Evolutionary conservation across 2,329 filamentous ascomycete genomes (phyloP).

Genomic region (Didymosphaeria variabile): DNA sequence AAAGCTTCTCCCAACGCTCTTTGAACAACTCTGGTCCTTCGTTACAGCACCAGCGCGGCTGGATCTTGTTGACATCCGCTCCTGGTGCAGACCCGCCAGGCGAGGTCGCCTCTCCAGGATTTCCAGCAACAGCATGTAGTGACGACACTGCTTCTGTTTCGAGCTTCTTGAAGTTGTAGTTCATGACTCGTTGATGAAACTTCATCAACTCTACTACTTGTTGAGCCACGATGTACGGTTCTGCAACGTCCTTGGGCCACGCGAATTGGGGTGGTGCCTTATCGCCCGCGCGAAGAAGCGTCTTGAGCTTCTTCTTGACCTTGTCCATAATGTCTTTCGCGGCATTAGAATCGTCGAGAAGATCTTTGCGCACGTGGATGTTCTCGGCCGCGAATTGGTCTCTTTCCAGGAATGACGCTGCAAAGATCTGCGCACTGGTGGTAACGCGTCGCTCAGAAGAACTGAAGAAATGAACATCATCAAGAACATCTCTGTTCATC

Average conservation of each 20-base stretch:
- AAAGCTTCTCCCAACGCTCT: slow-evolving; percentile 98
- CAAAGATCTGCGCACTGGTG: slow-evolving; percentile 96
- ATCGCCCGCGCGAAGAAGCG: slow-evolving; percentile 88
- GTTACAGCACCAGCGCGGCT: slow-evolving; percentile 93
- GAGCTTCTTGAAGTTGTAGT: slow-evolving; percentile 87
- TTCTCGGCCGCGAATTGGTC: slow-evolving; percentile 86
- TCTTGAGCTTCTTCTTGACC: slow-evolving; percentile 99
- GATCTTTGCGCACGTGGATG: slow-evolving; percentile 90
- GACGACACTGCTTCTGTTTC: slow-evolving; percentile 72
- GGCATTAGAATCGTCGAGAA: slow-evolving; percentile 96
- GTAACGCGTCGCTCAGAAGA: slow-evolving; percentile 95
- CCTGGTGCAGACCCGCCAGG: slow-evolving; percentile 51
- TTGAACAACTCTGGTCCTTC: slow-evolving; percentile 95
- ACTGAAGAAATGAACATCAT: slow-evolving; percentile 93
- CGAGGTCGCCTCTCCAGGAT: slow-evolving; percentile 44
- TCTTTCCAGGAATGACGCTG: slow-evolving; percentile 84
- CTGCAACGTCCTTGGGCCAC: slow-evolving; percentile 94
- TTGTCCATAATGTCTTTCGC: slow-evolving; percentile 99
- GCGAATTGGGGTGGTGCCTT: slow-evolving; percentile 94
- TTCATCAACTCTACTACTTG: slow-evolving; percentile 97
- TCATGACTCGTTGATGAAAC: slow-evolving; percentile 94
- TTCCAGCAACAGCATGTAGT: slow-evolving; percentile 56
- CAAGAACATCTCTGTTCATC: slow-evolving; percentile 89
- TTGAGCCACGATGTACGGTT: slow-evolving; percentile 90
- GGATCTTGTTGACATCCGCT: slow-evolving; percentile 64